A percentile compares a stretch with the other conserved stretches of the same genome.
phyloP scores from a whole-genome alignment of 140 eudicot species.

The Flaveria floridana region DNA sequence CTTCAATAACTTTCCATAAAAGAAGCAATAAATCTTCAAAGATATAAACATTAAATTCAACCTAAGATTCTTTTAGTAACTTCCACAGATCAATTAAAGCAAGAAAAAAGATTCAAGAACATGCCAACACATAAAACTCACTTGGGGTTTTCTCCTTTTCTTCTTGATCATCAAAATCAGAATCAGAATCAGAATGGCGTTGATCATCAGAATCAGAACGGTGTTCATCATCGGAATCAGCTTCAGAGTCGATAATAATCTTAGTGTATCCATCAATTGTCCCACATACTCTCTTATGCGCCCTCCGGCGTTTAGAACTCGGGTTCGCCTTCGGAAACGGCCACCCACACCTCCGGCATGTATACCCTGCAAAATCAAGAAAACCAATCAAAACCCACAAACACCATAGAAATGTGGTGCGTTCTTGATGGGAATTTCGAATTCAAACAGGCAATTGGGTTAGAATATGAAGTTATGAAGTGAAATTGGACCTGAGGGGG shows the following conservation, averaged over 20 bases:
- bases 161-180: constrained; percentile 7
- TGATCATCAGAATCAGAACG: constrained; percentile 35
- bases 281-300: constrained; percentile 80
- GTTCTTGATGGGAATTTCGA: background rate
- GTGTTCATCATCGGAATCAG: constrained; percentile 43
- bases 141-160: constrained; percentile 54
- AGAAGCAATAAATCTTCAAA: constrained; percentile 5
- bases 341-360: constrained; percentile 78
- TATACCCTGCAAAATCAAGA: constrained; percentile 40
- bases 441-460: too few species aligned
- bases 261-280: constrained; percentile 54
- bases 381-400: background rate
- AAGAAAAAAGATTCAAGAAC: constrained; percentile 10
- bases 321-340: constrained; percentile 78
- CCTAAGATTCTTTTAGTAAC: background rate
- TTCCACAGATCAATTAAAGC: constrained; percentile 10
- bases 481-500: constrained; percentile 31
- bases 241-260: constrained; percentile 36
- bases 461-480: background rate
- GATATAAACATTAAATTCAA: constrained; percentile 9
- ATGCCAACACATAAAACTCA: constrained; percentile 28
- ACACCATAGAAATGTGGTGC: constrained; percentile 16
- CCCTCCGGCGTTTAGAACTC: constrained; percentile 60
- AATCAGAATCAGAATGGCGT: background rate
- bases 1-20: background rate